Base-by-base conservation (phyloP, 2,329 filamentous ascomycete genomes). In the Cladosporium oxysporum region DNA sequence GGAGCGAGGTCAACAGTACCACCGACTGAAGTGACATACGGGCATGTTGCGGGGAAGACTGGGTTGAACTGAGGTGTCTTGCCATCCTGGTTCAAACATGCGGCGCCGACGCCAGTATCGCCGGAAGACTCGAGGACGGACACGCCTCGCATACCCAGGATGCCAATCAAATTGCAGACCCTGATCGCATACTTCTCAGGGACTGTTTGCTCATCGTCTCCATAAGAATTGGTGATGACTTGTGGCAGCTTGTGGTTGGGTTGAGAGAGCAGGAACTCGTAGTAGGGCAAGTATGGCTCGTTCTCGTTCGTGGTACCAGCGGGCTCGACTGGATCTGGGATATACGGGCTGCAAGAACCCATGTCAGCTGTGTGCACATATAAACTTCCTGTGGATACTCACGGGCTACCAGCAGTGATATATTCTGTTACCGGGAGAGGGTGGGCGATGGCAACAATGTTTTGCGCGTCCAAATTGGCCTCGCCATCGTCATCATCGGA, bases 221-320 rank as follows among this genome's bases (percentile, higher is more conserved):
- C 87, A 72, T 91, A 91, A 0, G 87, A 89, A 11, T 84, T 87
- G 58, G 83, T 84, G 71, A 91, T 83, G 10, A 87, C 84, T 65
- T 86, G 83, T 0, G 89, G 88, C 1, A 90, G 80, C 23, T 85
- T 76, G 0, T 76, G 70, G 62, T 83, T 82, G 1, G 81, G 76
- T n/a, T 88, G 83, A 2, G 77, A 76, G 3, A 88, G 81, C 1
- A 90, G 72, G 76, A 85, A 85, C 59, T 84, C 81, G 7, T 89
- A 79, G 78, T 84, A 89, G 23, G 83, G 83, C 2, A 90, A 79
- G 74, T 89, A 90, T 0, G 88, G 88, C 77, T 91, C 89, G 74
- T 90, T 91, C 68, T 75, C 75, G 71, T 85, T 82, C 41, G 64
- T 75, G 2, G 65, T 68, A 61, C 77, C 3, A 44, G 80, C 72